These are phyloP conservation scores for Malassezia cuniculi DNA, from an alignment of 1,284 basidiomycete species.

Conservation along the genomic window DNA sequence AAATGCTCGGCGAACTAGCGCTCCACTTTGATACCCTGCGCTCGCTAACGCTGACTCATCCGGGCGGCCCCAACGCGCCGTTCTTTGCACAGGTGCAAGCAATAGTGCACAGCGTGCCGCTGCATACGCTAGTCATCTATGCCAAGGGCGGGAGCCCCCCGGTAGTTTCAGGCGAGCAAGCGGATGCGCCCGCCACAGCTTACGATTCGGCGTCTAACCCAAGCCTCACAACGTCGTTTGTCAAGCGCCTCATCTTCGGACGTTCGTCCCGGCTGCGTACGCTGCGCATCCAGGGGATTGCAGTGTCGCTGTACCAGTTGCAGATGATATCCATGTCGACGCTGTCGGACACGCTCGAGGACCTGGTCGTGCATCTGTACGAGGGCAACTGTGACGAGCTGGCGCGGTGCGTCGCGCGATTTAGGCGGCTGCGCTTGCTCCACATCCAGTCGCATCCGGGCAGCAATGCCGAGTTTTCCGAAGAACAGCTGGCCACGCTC, in stretches of 20 bases:
- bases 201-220: no score
- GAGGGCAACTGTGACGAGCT: slow-evolving; percentile 27
- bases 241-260: slow-evolving; percentile 14
- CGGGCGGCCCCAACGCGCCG: slow-evolving; percentile 5
- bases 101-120: not conserved
- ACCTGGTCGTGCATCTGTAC: slow-evolving; percentile 35
- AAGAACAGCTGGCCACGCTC: not conserved
- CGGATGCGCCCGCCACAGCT: no score
- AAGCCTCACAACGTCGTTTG: slow-evolving; percentile 12
- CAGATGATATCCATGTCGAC: slow-evolving; percentile 15
- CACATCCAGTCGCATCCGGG: slow-evolving; percentile 27
- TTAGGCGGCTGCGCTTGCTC: slow-evolving; percentile 19
- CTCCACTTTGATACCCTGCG: not conserved
- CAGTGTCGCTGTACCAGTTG: slow-evolving; percentile 27
- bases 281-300: slow-evolving; percentile 33
- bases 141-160: slow-evolving; percentile 9
- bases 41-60: slow-evolving; percentile 23
- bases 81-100: slow-evolving; percentile 1
- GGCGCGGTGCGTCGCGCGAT: no score
- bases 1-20: not conserved
- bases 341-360: slow-evolving; percentile 18
- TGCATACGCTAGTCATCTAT: slow-evolving; percentile 4
- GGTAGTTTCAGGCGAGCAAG: not conserved
- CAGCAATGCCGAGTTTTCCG: not conserved
- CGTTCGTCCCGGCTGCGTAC: slow-evolving; percentile 18